Evolutionary conservation across 2,329 filamentous ascomycete genomes (phyloP).

Genomic region (Epichloe coenophiala): DNA sequence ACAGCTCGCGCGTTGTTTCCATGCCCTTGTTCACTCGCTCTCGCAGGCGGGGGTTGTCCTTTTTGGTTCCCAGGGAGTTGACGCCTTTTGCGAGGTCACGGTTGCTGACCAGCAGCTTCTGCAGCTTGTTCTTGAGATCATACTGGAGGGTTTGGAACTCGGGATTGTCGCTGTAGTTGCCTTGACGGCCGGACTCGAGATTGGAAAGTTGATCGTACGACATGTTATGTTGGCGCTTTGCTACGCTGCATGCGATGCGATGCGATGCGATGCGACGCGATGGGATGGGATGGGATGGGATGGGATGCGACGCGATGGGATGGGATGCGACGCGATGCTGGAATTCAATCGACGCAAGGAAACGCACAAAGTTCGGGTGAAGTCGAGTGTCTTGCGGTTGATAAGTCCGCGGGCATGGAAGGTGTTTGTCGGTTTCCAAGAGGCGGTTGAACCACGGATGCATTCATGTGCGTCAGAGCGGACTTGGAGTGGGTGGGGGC

Average conservation of each 20-base stretch:
- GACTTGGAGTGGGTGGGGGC: background rate
- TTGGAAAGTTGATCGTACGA: slow-evolving; percentile 81
- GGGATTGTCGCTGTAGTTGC: slow-evolving; percentile 83
- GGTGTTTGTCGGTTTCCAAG: background rate
- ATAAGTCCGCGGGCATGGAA: background rate
- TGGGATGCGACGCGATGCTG: background rate
- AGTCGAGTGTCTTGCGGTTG: background rate
- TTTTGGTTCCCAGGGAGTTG: slow-evolving; percentile 80
- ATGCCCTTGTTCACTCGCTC: slow-evolving; percentile 81
- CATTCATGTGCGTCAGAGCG: background rate
- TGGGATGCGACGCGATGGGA: background rate
- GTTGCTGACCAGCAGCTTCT: slow-evolving; percentile 79
- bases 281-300: no score
- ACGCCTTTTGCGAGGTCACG: slow-evolving; percentile 75
- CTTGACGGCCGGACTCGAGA: slow-evolving; percentile 63
- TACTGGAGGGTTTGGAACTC: slow-evolving; percentile 77
- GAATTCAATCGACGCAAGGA: background rate
- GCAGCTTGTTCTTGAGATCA: slow-evolving; percentile 75
- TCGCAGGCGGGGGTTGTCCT: slow-evolving; percentile 80
- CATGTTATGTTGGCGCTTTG: slow-evolving; percentile 37
- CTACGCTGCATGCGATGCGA: background rate
- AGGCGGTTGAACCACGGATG: background rate
- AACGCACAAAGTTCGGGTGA: background rate
- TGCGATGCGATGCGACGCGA: no score
- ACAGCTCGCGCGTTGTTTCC: slow-evolving; percentile 72